Base-by-base conservation (phyloP, 2,329 filamentous ascomycete species). In the Xylariaceae sp. region DNA sequence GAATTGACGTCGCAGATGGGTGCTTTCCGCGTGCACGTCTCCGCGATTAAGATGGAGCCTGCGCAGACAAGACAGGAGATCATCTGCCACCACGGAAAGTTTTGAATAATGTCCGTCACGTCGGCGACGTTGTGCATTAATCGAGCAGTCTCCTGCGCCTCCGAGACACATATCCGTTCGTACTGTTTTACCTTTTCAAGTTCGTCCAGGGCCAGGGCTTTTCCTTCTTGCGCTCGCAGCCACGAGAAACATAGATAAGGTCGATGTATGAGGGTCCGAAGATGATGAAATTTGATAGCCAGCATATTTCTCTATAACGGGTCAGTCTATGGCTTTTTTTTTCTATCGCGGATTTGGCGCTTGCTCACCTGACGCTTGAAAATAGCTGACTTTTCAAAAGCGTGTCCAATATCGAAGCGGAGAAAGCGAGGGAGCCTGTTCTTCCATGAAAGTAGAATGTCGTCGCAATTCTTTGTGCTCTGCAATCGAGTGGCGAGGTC, bases 31-130 rank as follows among this genome's bases (percentile, higher is more conserved):
- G 38, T 32, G 19, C 15, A 35, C 12, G 38, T 32, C 19, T 22
- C 30, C 8, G 31, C 38, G 30, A 40, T 19, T 18, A 40, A 19
- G 12, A 40, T 32, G 12, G 38, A 40, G 8, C 32, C 38, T 9
- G 38, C 38, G 30, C 38, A 40, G 13, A 40, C 30, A 19, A 40
- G 31, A 16, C 38, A 40, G 24, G 38, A 40, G 31, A 40, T 40
- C 38, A 34, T 34, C 38, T 40, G 38, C 38, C 38, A 40, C 38
- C 38, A 40, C 4, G 38, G 38, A 13, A 34, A 40, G n/a, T 40
- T 34, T 32, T 28, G 24, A 4, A 40, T 32, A 11, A 40, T 24
- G n/a, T 40, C 38, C 13, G 19, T 19, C 8, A 24, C 38, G 13
- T 40, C 38, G 12, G 29, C 9, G n/a, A 39, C 37, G 17, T 39